Percentiles rank a stretch among this genome's conserved stretches.
Evolutionary conservation across 73 alveolate species (phyloP).

Genomic region (Tetrahymena borealis): DNA sequence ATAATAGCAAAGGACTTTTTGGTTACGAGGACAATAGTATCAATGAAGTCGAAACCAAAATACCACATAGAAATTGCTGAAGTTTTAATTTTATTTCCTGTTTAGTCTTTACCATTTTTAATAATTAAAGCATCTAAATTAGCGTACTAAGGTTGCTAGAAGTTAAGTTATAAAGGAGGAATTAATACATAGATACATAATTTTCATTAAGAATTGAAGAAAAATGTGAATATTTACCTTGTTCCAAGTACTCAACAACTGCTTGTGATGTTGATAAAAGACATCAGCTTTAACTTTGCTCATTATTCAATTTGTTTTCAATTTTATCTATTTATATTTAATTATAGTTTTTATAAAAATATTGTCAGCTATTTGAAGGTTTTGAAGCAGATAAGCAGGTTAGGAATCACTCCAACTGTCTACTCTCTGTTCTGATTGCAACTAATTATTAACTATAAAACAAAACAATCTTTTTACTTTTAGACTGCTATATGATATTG

Average conservation of each 20-base stretch:
- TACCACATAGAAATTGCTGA: constrained; percentile 40
- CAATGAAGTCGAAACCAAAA: constrained; percentile 42
- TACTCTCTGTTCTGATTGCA: too few relatives aligned
- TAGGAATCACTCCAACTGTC: too few relatives aligned
- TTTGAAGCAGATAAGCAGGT: too few relatives aligned
- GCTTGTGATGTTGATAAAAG: background rate
- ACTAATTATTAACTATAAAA: too few relatives aligned
- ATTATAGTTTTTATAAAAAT: background rate
- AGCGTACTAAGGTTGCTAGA: background rate
- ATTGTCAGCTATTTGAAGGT: background rate
- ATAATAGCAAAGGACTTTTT: constrained; percentile 11
- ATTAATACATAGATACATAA: background rate
- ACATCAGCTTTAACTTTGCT: background rate
- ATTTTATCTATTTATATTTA: background rate
- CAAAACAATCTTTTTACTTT: too few relatives aligned
- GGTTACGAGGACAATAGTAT: constrained; percentile 27
- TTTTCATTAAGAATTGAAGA: background rate
- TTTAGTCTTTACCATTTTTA: constrained; percentile 30
- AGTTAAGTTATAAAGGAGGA: background rate
- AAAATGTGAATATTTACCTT: background rate
- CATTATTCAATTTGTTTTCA: background rate
- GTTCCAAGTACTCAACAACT: background rate
- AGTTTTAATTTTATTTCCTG: constrained; percentile 29
- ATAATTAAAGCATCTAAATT: constrained; percentile 14
- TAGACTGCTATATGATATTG: too few relatives aligned